Evolutionary conservation across 164 flowering plant species (phyloP).

Genomic region (Kingdonia uniflora): DNA sequence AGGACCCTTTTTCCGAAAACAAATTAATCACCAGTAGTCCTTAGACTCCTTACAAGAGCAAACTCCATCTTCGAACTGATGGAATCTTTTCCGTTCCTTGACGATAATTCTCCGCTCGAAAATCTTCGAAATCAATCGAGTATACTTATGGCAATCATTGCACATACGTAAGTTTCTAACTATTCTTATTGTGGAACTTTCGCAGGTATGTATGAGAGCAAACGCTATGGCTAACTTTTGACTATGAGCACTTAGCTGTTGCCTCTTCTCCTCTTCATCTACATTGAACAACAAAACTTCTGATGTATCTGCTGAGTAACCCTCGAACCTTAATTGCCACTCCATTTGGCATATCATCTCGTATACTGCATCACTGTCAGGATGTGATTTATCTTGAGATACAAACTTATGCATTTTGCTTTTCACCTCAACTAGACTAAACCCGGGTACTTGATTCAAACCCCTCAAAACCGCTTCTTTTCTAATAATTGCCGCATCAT

Average conservation of each 20-base stretch:
- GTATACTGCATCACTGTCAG: slow-evolving; percentile 31
- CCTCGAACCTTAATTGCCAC: slow-evolving; percentile 80
- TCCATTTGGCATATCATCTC: slow-evolving; percentile 84
- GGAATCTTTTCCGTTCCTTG: slow-evolving; percentile 65
- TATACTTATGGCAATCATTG: slow-evolving; percentile 63
- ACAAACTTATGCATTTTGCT: slow-evolving; percentile 30
- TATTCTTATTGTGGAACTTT: slow-evolving; percentile 48
- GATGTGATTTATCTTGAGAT: slow-evolving; percentile 48
- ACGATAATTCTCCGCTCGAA: slow-evolving; percentile 49
- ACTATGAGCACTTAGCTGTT: slow-evolving; percentile 48
- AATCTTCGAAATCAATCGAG: slow-evolving; percentile 47
- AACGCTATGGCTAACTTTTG: slow-evolving; percentile 81
- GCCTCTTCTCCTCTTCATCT: slow-evolving; percentile 64
- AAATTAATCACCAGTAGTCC: slow-evolving; percentile 54
- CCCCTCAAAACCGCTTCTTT: slow-evolving; percentile 31
- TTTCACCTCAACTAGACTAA: slow-evolving; percentile 48
- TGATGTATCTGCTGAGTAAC: slow-evolving; percentile 58
- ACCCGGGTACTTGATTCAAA: slow-evolving; percentile 42
- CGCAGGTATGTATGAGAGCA: slow-evolving; percentile 42
- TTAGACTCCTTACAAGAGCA: slow-evolving; percentile 81
- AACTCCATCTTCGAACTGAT: slow-evolving; percentile 64
- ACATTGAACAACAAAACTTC: slow-evolving; percentile 46
- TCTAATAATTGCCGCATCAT: slow-evolving; percentile 29
- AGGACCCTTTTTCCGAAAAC: background rate
- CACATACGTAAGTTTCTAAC: slow-evolving; percentile 75